phyloP scores from a whole-genome alignment of 2,329 filamentous ascomycete species.

The Fusarium tanahbumbuense region DNA sequence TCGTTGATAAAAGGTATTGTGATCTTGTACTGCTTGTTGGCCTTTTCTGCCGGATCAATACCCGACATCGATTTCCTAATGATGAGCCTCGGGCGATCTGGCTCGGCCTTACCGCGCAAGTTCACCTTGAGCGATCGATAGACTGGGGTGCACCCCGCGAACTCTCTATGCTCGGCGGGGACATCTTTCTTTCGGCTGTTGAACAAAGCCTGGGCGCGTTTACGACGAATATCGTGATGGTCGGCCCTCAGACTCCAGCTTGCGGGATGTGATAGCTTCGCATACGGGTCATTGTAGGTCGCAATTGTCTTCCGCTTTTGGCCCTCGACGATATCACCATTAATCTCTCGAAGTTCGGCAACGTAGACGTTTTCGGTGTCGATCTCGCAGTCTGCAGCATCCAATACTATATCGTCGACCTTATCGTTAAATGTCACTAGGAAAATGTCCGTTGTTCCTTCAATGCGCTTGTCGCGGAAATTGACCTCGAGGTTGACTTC shows the following conservation, averaged over 20 bases:
- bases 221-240: conserved; percentile 80
- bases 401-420: conserved; percentile 68
- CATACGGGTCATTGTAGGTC: conserved; percentile 73
- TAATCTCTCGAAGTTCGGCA: conserved; percentile 52
- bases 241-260: conserved; percentile 73
- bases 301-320: conserved; percentile 55
- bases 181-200: conserved; percentile 65
- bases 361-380: conserved; percentile 66
- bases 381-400: conserved; percentile 72
- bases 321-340: conserved; percentile 52
- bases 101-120: conserved; percentile 55
- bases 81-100: conserved; percentile 56
- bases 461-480: conserved; percentile 79
- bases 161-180: conserved; percentile 65
- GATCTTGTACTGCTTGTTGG: conserved; percentile 61
- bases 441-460: conserved; percentile 83
- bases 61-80: conserved; percentile 57
- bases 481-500: conserved; percentile 91
- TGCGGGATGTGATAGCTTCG: conserved; percentile 69
- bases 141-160: conserved; percentile 66
- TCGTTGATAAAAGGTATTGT: conserved; percentile 81
- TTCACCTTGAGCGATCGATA: conserved; percentile 64
- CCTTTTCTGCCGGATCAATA: conserved; percentile 50
- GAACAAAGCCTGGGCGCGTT: conserved; percentile 69
- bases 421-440: conserved; percentile 73